These are phyloP conservation scores for Termitomyces eurrhizus DNA, from an alignment of 768 basidiomycete species.

Conservation along the genomic window DNA sequence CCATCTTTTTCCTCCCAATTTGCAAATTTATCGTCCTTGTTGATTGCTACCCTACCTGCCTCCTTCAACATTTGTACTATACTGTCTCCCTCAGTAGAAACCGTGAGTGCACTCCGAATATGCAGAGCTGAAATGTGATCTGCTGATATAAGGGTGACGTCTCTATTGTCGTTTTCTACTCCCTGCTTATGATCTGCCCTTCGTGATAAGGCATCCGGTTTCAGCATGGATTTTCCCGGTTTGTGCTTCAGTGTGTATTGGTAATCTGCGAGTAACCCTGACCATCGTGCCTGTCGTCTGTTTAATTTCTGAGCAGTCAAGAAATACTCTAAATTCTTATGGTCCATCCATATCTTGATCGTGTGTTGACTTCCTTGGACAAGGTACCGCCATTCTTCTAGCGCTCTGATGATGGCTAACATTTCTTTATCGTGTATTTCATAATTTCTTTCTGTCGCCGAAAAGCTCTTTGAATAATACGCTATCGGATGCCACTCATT, in stretches of 20 bases:
- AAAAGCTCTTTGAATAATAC: no score
- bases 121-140: not conserved
- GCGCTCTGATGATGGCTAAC: constrained; percentile 34
- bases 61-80: not conserved
- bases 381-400: constrained; percentile 24
- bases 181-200: no score
- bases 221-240: constrained; percentile 20
- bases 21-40: no score
- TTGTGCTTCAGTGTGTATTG: constrained; percentile 28
- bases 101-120: not conserved
- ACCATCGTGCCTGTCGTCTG: constrained; percentile 40
- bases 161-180: not conserved
- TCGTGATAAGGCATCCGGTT: no score
- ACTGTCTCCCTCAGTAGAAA: not conserved
- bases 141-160: constrained; percentile 13
- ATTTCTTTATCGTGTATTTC: no score
- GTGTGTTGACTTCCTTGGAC: no score
- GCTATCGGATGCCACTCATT: no score
- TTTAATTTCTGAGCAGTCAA: constrained; percentile 31
- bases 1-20: no score
- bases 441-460: no score
- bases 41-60: no score
- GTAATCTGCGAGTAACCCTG: constrained; percentile 28
- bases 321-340: constrained; percentile 43
- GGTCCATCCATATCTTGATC: no score